Conservation (phyloP, 169 alveolate species). For the Pseudocohnilembus persalinus region DNA sequence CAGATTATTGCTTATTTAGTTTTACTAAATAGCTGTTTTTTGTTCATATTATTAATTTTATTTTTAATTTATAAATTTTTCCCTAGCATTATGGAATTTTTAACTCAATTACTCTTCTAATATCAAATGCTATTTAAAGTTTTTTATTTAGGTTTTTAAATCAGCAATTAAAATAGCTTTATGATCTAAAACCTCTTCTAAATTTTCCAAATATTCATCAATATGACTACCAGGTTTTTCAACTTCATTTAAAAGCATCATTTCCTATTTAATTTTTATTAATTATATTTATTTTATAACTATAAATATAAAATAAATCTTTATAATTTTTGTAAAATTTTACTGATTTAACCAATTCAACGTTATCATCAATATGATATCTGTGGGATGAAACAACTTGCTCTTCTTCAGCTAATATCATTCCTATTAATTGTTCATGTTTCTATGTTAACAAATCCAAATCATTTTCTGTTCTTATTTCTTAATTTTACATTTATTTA, state of each 20-base stretch:
- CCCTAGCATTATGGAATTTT: constrained; percentile 36
- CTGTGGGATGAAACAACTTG: constrained; percentile 71
- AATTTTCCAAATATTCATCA: constrained; percentile 66
- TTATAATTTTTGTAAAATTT: background rate
- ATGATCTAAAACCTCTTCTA: constrained; percentile 13
- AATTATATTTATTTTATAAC: no score
- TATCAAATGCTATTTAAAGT: constrained; percentile 45
- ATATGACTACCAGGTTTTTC: constrained; percentile 88
- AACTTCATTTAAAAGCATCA: constrained; percentile 79
- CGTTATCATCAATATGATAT: constrained; percentile 81
- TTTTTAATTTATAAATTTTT: no score
- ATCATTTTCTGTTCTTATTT: constrained; percentile 50
- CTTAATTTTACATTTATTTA: constrained; percentile 39
- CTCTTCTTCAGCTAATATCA: constrained; percentile 85
- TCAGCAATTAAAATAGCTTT: background rate
- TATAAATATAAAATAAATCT: background rate
- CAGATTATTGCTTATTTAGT: no score
- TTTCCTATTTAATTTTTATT: constrained; percentile 50
- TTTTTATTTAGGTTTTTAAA: constrained; percentile 15
- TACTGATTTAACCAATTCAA: constrained; percentile 69
- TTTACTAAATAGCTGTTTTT: no score
- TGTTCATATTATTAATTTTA: no score
- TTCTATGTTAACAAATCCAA: constrained; percentile 64
- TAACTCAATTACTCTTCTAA: constrained; percentile 48
- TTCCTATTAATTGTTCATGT: constrained; percentile 79